Base-by-base conservation (phyloP, 1,284 basidiomycete species). In the Apiotrichum montevideense region DNA sequence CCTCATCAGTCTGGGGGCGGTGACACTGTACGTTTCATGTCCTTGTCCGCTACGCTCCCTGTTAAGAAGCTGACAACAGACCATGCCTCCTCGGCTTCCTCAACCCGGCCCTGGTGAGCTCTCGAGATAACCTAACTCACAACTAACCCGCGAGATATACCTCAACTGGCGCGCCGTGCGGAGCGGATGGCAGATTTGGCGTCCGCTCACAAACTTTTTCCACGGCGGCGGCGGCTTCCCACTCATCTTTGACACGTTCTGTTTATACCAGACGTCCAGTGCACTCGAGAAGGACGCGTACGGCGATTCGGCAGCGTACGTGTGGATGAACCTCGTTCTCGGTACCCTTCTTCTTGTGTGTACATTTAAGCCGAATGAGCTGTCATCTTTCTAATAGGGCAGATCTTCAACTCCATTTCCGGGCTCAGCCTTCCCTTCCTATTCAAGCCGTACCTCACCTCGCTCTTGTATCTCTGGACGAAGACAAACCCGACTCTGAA, bases 1-100 rank as follows among this genome's bases (percentile, higher is more conserved):
- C 79, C 83, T 72, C 83, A 85, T 65, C 81, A 82, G 58, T 82
- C 86, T 62, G 84, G 87, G 64, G 81, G 82, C 59, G 82, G 81
- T 67, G 84, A 87, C 75, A 84, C 87, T 79, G 77, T 61, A 42
- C 54, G 63, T 55, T 8, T 8, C 13, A 8, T 39, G 8, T 8
- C 37, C 13, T 39, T 13, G n/a, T 39, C 13, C 9, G 9, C 37
- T 13, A 39, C 13, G 9, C 37, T 13, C 13, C 37, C 10, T 10
- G n/a, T 21, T 9, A 41, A 39, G 9, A 8, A 8, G 13, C 59
- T 14, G n/a, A 51, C 33, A 37, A 43, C 29, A 46, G 51, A 1
- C 35, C 13, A 15, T n/a, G 15, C 14, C 35, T 46, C n/a, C 5
- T 15, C 6, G 48, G 48, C 3, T 3, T 50, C 29, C 3, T 39